Evolutionary conservation across 2,329 filamentous ascomycete species (phyloP).

Genomic region (Cephalotrichum gorgonifer): DNA sequence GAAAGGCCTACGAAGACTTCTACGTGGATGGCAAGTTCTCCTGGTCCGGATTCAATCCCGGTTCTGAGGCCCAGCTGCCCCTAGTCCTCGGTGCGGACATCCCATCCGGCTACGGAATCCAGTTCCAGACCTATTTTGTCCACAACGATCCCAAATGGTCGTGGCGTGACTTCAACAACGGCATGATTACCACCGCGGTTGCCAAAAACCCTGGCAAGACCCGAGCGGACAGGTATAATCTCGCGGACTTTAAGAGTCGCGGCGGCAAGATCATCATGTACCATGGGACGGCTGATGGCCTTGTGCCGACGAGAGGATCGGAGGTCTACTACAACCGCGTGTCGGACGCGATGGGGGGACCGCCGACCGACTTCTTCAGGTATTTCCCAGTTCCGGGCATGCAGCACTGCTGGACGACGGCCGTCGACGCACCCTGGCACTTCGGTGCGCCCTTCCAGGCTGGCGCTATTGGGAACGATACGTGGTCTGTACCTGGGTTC

Average conservation of each 20-base stretch:
- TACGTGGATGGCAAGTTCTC: conserved; percentile 15
- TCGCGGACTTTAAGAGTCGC: conserved; percentile 16
- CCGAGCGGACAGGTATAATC: conserved; percentile 17
- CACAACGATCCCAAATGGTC: conserved; percentile 17
- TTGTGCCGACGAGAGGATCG: conserved; percentile 20
- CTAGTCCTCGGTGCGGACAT: conserved; percentile 4
- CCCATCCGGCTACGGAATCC: conserved; percentile 7
- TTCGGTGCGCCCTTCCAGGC: conserved; percentile 19
- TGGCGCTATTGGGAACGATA: conserved; percentile 13
- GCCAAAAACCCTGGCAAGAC: conserved; percentile 12
- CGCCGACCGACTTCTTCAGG: conserved; percentile 30
- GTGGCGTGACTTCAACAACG: conserved; percentile 14
- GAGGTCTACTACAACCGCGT: conserved; percentile 21
- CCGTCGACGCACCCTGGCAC: conserved; percentile 22
- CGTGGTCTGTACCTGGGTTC: conserved; percentile 23
- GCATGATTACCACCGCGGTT: conserved; percentile 10
- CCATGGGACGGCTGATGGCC: conserved; percentile 27
- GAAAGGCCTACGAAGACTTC: conserved; percentile 18
- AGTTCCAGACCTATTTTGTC: conserved; percentile 17
- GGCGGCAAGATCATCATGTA: conserved; percentile 31
- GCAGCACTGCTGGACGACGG: conserved; percentile 30
- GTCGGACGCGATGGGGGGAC: conserved; percentile 22
- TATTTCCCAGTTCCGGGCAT: conserved; percentile 41
- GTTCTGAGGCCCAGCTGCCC: conserved; percentile 24
- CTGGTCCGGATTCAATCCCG: conserved; percentile 26